Base-by-base conservation (phyloP, 805 yeast species). In the Kuraishia cidri region DNA sequence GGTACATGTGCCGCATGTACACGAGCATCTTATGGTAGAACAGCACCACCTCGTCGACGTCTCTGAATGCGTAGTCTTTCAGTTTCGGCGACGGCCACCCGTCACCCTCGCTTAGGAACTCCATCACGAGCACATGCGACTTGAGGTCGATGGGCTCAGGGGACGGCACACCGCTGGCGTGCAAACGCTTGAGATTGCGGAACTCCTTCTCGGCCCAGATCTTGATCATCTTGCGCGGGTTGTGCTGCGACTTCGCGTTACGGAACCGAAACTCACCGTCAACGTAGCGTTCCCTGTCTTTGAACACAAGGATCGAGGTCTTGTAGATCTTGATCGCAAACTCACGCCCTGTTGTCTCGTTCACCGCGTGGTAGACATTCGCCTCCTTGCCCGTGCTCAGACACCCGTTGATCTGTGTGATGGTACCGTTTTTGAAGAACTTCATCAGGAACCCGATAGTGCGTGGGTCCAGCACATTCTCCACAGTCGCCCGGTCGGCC, bases 131-230 rank as follows among this genome's bases (percentile, higher is more conserved):
- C 3, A 92, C 96, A 56, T 92, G 96, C 20, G 87, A 74, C 46
- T 85, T 79, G 36, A 92, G 67, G 43, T 85, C 95, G 10, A 86
- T 57, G 1, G 99, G 98, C 50, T 84, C 82, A 0, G 99, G 98
- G 25, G 86, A 80, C n/a, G 94, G 92, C 23, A 92, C 81, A 0
- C 94, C 95, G 36, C 77, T 69, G 29, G 69, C 52, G 52, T 81
- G 62, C 14, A 92, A 65, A 49, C 99, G 70, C 54, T 85, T 90
- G 55, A 92, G 66, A 52, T 92, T 92, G 35, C 99, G 62, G 44
- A 88, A 90, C 59, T 92, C 99, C 51, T 92, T 92, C 54, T 92
- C 98, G 0, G 98, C 97, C 99, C 99, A 92, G 16, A 88, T 71
- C 54, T 85, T 86, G 40, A 92, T 95, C 97, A 92, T 90, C 51